Base-by-base conservation (phyloP, 2,329 filamentous ascomycete genomes). In the Chaetomiaceae sp. region DNA sequence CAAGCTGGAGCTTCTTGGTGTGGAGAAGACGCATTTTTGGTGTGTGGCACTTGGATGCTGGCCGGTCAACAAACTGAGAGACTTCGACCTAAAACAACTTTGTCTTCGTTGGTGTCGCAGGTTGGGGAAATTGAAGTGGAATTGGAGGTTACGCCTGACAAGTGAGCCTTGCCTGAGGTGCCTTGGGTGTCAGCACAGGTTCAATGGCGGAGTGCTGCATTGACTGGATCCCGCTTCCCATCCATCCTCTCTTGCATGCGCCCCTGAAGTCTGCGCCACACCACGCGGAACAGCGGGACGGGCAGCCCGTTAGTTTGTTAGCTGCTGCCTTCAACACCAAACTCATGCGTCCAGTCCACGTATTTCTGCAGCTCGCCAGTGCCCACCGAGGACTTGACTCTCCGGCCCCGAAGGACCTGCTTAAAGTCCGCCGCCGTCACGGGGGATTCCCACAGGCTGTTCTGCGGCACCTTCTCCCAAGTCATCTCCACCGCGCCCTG, bases 401-500 rank as follows among this genome's bases (percentile, higher is more conserved):
- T 47, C 14, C 47, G 27, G 4, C 47, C 38, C 9, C 39, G 17
- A 10, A 54, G 31, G 8, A 54, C 43, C n/a, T 17, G 21, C 30
- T 19, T 20, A 16, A 54, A 54, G 20, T 54, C 51, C 17, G 6
- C 42, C 5, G 31, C 47, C 7, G 37, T 50, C 4, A 54, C 47
- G 3, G 30, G 23, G 5, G 41, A 42, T 62, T 96, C 91, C 10
- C 92, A 78, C 1, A 99, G 78, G 62, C 87, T 77, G 1, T 96
- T 89, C 12, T 86, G 83, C 44, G 91, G 86, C 16, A 99, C 77
- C 54, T 90, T 83, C 62, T 89, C 88, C 84, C 93, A 99, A 2
- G 83, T 88, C 89, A 96, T 96, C 69, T 97, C 93, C 58, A 83
- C 81, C 17, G 90, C 91, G 14, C 87, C 86, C 0, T 76, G 68